Evolutionary conservation across 495 filamentous ascomycete species (phyloP), one percentile per base, ranked within the genome.

Genomic region (Pseudotulostoma volvatum): DNA sequence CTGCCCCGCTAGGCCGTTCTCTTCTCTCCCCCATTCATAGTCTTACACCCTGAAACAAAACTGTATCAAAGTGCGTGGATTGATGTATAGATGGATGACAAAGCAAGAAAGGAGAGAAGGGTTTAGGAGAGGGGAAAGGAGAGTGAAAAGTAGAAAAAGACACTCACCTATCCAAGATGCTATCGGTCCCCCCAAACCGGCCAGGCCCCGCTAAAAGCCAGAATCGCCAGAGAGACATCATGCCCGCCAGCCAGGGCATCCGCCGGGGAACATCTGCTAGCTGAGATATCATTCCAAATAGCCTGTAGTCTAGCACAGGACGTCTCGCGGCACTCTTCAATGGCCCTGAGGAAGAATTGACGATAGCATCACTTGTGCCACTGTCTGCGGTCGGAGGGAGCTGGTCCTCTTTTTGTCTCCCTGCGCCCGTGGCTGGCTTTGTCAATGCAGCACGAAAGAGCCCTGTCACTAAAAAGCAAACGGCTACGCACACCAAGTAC

Each of bases 111-210:
- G 47, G 44, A 33, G 41, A 42, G 49, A 48, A 30, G 39, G 39
- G 37, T 49, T 38, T 38, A 44, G 46, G 38, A 44, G 33, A 39
- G 42, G 43, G 43, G 42, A 43, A 57, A 43, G 45, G 37, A 36
- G 47, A 54, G 33, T 30, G 39, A 46, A 47, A 18, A 44, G 31
- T 44, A 47, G 36, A 30, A 11, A 28, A 28, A n/a, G 34, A 37
- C 41, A 74, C 86, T 78, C 74, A 95, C 86, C 83, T 87, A 71
- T 95, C 84, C 57, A 93, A 64, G 47, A 75, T 67, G 40, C 84
- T 77, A 56, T 86, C 70, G 7, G 79, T 73, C 52, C 67, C 67
- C 56, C 81, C 84, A 28, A 93, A 54, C 57, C 60, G 66, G 48
- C 84, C 79, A 44, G 82, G 80, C 30, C 84, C 81, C 46, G 61